phyloP scores from a whole-genome alignment of 2,329 filamentous ascomycete genomes.

The Xylaria sp. region DNA sequence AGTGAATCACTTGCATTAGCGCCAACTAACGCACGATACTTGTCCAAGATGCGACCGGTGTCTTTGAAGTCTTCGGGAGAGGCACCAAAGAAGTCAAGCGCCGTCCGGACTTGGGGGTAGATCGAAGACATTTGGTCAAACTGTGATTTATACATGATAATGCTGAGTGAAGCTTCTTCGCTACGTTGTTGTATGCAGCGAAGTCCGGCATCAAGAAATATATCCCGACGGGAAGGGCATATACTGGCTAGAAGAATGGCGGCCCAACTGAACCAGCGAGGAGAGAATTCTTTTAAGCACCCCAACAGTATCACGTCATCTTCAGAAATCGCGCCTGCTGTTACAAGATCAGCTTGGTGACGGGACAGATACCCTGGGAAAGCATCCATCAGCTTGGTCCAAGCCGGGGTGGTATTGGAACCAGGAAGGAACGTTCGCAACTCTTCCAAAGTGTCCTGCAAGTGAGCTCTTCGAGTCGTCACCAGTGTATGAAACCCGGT shows the following conservation, averaged over 20 bases:
- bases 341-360: conserved; percentile 6
- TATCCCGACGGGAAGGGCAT: conserved; percentile 42
- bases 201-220: conserved; percentile 45
- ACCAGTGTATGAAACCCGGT: conserved; percentile 48
- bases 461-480: conserved; percentile 49
- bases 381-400: conserved; percentile 41
- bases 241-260: conserved; percentile 44
- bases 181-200: conserved; percentile 43
- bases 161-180: conserved; percentile 43
- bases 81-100: conserved; percentile 44
- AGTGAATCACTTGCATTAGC: conserved; percentile 27
- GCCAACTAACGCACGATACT: conserved; percentile 39
- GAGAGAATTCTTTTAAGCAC: conserved; percentile 45
- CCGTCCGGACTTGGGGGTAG: conserved; percentile 38
- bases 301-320: conserved; percentile 44
- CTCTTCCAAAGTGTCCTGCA: conserved; percentile 47
- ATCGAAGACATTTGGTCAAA: conserved; percentile 40
- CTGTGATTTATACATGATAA: conserved; percentile 46
- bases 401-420: conserved; percentile 38
- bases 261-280: conserved; percentile 46
- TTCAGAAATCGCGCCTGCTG: conserved; percentile 26
- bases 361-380: conserved; percentile 39
- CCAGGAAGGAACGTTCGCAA: conserved; percentile 36
- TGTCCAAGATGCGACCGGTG: conserved; percentile 39
- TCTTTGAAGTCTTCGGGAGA: conserved; percentile 26